Evolutionary conservation across 768 basidiomycete genomes (phyloP).

Genomic region (Pleurotus giganteus): DNA sequence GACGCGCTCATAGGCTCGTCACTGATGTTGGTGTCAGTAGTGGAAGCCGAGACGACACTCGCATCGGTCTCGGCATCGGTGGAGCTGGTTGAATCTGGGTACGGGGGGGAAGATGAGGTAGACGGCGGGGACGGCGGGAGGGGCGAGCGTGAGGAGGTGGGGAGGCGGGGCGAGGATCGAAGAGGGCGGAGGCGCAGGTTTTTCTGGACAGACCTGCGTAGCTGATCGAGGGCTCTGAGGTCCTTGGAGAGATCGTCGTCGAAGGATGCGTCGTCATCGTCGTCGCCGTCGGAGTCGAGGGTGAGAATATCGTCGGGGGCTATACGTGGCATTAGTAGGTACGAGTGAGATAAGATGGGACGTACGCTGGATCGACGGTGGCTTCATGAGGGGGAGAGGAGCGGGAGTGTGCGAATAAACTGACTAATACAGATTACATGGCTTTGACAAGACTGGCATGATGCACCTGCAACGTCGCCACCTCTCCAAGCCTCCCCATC

Average conservation of each 20-base stretch:
- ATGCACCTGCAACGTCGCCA: too few relatives aligned
- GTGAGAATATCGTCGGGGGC: not conserved
- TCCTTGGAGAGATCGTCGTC: constrained; percentile 69
- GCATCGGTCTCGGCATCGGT: constrained; percentile 26
- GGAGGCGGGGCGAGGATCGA: constrained; percentile 51
- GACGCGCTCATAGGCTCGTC: constrained; percentile 8
- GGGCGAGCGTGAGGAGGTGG: constrained; percentile 16
- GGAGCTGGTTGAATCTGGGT: constrained; percentile 33
- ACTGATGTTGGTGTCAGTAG: not conserved
- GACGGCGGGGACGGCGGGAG: constrained; percentile 14
- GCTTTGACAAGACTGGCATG: too few relatives aligned
- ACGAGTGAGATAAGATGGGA: too few relatives aligned
- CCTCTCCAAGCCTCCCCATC: too few relatives aligned
- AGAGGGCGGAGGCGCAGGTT: constrained; percentile 81
- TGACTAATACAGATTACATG: too few relatives aligned
- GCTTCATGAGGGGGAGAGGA: too few relatives aligned
- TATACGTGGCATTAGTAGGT: too few relatives aligned
- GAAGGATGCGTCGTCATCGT: constrained; percentile 30
- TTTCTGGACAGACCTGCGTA: constrained; percentile 70
- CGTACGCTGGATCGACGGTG: too few relatives aligned
- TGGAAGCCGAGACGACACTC: not conserved
- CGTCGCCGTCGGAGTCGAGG: constrained; percentile 1
- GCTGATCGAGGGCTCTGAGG: constrained; percentile 62
- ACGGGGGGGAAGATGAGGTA: constrained; percentile 14
- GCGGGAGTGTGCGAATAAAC: too few relatives aligned